Base-by-base conservation (phyloP, 371 early-diverging fungal species). In the Saksenaea oblongispora region DNA sequence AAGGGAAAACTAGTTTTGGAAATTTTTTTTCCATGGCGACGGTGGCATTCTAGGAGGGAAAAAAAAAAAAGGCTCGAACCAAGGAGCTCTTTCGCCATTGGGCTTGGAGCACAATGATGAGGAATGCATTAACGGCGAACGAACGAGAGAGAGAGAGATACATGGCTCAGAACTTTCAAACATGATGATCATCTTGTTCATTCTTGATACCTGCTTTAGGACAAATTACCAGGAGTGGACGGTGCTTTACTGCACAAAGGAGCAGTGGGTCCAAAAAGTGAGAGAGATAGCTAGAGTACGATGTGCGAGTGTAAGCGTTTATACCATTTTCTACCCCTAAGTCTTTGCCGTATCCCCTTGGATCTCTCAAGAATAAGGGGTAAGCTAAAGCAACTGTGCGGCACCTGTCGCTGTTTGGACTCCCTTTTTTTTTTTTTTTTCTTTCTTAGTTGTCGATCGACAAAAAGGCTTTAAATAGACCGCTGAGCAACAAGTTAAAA, bases 401-500 rank as follows among this genome's bases (percentile, higher is more conserved):
- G 51, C 24, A 17, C 24, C 17, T 47, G 22, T 47, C 51, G 51
- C 51, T 47, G 17, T 22, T 47, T 22, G 22, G n/a, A 47, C 10
- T 22, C 17, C 51, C 24, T 22, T 22, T 47, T 47, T 47, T 47
- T 47, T 22, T 47, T 11, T 3, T n/a, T 17, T 17, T 17, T 41
- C 18, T 41, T 61, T 61, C 36, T 51, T 54, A 54, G 61, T 55
- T 63, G 63, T 63, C 56, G 63, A 63, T 63, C 63, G 44, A 57
- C 41, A 56, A 17, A 31, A 34, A 56, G 26, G 17, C 64, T 63
- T 63, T 63, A 63, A 63, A 63, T 63, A 63, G 53, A 54, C 28
- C 27, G 34, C 39, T 58, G 27, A 44, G 44, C 34, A 22, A n/a
- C n/a, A 47, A 47, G 24, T 47, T 22, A 47, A 47, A 47, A 47